These are phyloP conservation scores for Pelargonium citronellum DNA, from an alignment of 441 rosid species.

Conservation along the genomic window DNA sequence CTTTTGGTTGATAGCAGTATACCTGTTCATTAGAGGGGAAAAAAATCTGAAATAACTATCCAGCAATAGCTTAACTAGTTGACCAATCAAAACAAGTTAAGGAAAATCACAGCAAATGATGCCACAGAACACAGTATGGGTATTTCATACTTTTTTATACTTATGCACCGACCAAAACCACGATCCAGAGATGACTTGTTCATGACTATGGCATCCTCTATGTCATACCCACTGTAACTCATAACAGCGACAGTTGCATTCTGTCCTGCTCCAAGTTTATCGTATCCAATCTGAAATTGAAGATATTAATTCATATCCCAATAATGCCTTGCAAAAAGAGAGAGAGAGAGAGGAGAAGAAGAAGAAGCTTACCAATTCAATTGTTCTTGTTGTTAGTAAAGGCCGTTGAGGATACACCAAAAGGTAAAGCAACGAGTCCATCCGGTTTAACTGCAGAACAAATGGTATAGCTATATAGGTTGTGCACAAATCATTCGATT, in stretches of 20 bases:
- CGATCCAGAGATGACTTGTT: slow-evolving; percentile 95
- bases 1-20: slow-evolving; percentile 39
- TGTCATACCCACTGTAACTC: slow-evolving; percentile 96
- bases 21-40: slow-evolving; percentile 39
- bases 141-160: slow-evolving; percentile 65
- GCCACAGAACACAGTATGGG: slow-evolving; percentile 4
- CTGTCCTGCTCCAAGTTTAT: slow-evolving; percentile 99
- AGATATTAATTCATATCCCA: slow-evolving; percentile 24
- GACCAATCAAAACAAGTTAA: slow-evolving; percentile 1
- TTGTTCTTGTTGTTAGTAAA: slow-evolving; percentile 81
- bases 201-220: slow-evolving; percentile 98
- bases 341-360: no score
- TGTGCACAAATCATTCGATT: slow-evolving; percentile 10
- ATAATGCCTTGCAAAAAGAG: slow-evolving; percentile 3
- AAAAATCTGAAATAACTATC: slow-evolving; percentile 18
- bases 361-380: slow-evolving; percentile 60
- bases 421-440: slow-evolving; percentile 83
- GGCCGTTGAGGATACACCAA: slow-evolving; percentile 97
- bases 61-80: not conserved
- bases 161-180: slow-evolving; percentile 97
- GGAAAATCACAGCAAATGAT: slow-evolving; percentile 8
- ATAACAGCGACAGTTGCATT: slow-evolving; percentile 99
- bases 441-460: slow-evolving; percentile 54
- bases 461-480: not conserved
- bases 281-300: slow-evolving; percentile 77